phyloP scores from a whole-genome alignment of 352 stramenopile species.

The Globisporangium megalacanthum region DNA sequence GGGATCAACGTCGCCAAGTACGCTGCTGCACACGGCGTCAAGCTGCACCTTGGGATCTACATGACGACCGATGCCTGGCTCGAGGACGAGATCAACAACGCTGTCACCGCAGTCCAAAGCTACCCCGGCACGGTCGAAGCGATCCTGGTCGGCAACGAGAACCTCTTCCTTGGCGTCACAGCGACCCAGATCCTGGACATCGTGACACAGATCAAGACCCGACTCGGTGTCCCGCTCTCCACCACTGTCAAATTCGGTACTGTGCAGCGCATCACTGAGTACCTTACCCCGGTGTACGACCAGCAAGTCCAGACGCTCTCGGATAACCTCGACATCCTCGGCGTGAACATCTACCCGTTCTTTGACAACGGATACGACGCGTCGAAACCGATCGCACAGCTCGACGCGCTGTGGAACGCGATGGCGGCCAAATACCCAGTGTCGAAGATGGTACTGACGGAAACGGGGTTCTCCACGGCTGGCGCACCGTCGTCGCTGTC shows the following conservation, averaged over 20 bases:
- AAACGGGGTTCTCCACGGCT: slow-evolving; percentile 14
- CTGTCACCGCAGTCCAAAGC: slow-evolving; percentile 14
- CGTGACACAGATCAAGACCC: slow-evolving; percentile 10
- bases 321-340: slow-evolving; percentile 23
- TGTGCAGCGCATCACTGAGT: slow-evolving; percentile 29
- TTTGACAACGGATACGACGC: slow-evolving; percentile 19
- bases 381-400: slow-evolving; percentile 5
- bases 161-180: slow-evolving; percentile 16
- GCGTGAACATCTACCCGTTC: slow-evolving; percentile 39
- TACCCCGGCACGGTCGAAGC: slow-evolving; percentile 23
- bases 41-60: slow-evolving; percentile 27
- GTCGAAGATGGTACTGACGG: slow-evolving; percentile 20
- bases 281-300: slow-evolving; percentile 8
- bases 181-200: slow-evolving; percentile 15
- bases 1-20: slow-evolving; percentile 19
- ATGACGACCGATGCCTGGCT: slow-evolving; percentile 24
- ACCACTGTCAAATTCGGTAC: slow-evolving; percentile 20
- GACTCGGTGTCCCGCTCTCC: slow-evolving; percentile 1
- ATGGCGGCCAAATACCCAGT: slow-evolving; percentile 14
- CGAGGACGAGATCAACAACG: slow-evolving; percentile 19
- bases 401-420: slow-evolving; percentile 18
- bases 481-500: slow-evolving; percentile 9
- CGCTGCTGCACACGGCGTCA: slow-evolving; percentile 19
- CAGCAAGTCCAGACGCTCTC: slow-evolving; percentile 8
- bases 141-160: slow-evolving; percentile 32